Evolutionary conservation across 2,329 filamentous ascomycete species (phyloP), one percentile per base, ranked within the genome.

Genomic region (Tolypocladium nubicola): DNA sequence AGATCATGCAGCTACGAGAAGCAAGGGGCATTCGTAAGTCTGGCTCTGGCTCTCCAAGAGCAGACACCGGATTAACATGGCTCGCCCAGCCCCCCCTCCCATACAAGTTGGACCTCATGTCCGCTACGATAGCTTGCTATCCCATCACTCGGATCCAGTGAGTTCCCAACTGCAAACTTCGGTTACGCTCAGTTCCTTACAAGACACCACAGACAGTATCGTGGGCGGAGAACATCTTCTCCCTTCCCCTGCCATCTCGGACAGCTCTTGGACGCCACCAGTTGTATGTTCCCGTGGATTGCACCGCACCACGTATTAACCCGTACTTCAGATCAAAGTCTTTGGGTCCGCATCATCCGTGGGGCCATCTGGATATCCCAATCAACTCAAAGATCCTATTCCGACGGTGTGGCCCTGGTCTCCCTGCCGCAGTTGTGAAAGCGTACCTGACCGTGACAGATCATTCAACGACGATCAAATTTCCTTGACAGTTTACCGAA

Each of bases 161-260:
- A 58, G 70, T 60, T 62, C 3, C 21, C 43, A 5, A 26, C 14
- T 14, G 35, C 33, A 40, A 38, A 13, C 35, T 52, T 38, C 14
- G 35, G 26, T 10, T 14, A 11, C 26, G 30, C 23, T 11, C 14
- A 26, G 5, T 40, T 58, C 54, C 53, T 62, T 56, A 62, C 59
- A 57, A 26, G 50, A 33, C 37, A 40, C 26, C 38, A 37, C 59
- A 84, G 80, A 71, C 71, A 54, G 69, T 74, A 5, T 82, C 86
- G 64, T 86, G 83, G 83, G 81, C 82, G 7, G 77, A 84, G 62
- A 75, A 80, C 45, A 82, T 86, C 30, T 85, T 86, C 61, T 79
- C 79, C 1, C 71, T 78, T 23, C 78, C 79, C 0, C 69, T 82
- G 43, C 75, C 80, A 0, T 76, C 75, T 13, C 72, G 76, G 14